Evolutionary conservation across 345 rosid species (phyloP), one percentile per base, ranked within the genome.

Genomic region (Turritis glabra): DNA sequence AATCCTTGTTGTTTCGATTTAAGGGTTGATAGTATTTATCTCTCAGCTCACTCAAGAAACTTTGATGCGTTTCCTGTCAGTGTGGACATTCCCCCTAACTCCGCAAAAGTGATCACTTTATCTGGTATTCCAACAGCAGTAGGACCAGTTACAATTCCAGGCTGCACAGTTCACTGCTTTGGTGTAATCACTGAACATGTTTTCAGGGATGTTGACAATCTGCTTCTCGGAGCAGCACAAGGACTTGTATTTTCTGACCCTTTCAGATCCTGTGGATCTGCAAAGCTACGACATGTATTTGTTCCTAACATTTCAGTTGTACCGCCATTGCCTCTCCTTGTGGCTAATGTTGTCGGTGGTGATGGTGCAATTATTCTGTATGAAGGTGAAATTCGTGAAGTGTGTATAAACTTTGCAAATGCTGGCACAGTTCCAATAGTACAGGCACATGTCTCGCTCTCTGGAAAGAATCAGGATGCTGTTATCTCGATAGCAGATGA

Each of bases 221-320:
- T 96, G 78, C 99, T 96, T 60, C 96, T 85, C 53, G 99, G 98
- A 74, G 99, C 96, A 65, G 96, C 96, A 37, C 97, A 90, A 80
- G 99, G 99, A 68, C 96, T 96, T 79, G 99, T 96, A 65, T 92
- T 96, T 70, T 92, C 99, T 41, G 99, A 96, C 67, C 99, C 99
- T 69, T 96, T 96, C 79, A 83, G 96, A 71, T 87, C 95, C 43
- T 92, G 98, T 76, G 98, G 99, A 3, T 96, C 98, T 71, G 84
- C 86, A 53, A 92, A 86, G 84, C 80, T 90, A 80, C 89, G 85
- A 81, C 94, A 82, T 79, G 84, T 84, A 38, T 74, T 84, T 74
- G 89, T 88, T 76, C 99, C 99, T 10, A 87, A 79, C 84, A 85
- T 96, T 71, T 88, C 98, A 61, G 95, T 88, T 35, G 88, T 83